phyloP scores from a whole-genome alignment of 495 filamentous ascomycete species.

The Parachaetomium inaequale region DNA sequence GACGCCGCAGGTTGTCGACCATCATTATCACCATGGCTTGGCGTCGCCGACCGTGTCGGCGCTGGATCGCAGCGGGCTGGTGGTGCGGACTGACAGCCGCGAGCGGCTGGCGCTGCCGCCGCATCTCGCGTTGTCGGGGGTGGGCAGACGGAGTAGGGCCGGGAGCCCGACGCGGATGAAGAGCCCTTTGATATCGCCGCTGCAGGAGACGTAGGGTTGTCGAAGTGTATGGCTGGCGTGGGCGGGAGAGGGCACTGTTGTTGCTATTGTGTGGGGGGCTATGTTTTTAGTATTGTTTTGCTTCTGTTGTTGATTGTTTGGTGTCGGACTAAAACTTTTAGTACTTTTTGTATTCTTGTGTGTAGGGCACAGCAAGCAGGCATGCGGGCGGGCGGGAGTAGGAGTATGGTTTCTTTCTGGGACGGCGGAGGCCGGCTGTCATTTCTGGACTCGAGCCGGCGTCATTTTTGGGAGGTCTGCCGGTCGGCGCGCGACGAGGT shows the following conservation, averaged over 20 bases:
- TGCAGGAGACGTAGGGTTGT: constrained; percentile 36
- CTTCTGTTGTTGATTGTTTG: constrained; percentile 5
- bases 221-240: background rate
- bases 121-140: constrained; percentile 43
- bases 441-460: background rate
- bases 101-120: constrained; percentile 58
- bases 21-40: constrained; percentile 12
- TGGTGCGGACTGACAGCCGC: constrained; percentile 74
- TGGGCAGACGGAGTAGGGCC: constrained; percentile 56
- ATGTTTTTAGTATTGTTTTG: constrained; percentile 5
- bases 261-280: background rate
- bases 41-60: constrained; percentile 47
- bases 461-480: background rate
- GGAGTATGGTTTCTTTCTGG: constrained; percentile 2
- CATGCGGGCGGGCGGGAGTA: background rate
- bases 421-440: background rate
- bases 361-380: constrained; percentile 9
- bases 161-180: constrained; percentile 62
- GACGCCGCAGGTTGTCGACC: constrained; percentile 51
- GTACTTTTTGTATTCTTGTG: constrained; percentile 2
- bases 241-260: background rate
- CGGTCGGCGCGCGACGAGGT: background rate
- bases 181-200: constrained; percentile 57
- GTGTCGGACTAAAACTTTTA: background rate
- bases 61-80: constrained; percentile 70